Base-by-base conservation (phyloP, 495 filamentous ascomycete species). In the Tuber umbilicatum region DNA sequence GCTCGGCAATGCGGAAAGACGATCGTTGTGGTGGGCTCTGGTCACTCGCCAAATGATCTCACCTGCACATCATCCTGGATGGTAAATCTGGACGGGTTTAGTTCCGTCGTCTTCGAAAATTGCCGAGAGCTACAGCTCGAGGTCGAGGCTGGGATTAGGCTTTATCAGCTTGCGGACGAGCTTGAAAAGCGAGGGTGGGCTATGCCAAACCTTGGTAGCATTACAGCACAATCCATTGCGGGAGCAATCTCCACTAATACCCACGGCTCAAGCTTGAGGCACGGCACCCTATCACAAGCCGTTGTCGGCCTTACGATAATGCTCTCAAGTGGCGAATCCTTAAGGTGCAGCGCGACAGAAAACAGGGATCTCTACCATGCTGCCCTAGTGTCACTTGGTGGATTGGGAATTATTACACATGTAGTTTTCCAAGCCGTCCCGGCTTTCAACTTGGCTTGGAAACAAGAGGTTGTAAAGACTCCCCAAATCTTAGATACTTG, bases 61-160 rank as follows among this genome's bases (percentile, higher is more conserved):
- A 98, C 95, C 38, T 97, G 93, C 84, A 97, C 94, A 38, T 95
- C 93, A 0, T 90, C 91, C 23, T 99, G 95, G 95, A 89, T 97
- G 80, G 87, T 98, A 76, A 98, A 97, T 80, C 89, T 99, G 21
- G 94, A 98, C 85, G 84, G 89, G 78, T 94, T 91, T 86, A 89
- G 88, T 83, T 85, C 86, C 42, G 88, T 97, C 50, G 78, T 96
- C 68, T 84, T 88, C 19, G 85, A 97, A 69, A 89, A 94, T 75
- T 83, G 82, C 45, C 85, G 87, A 31, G 90, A 86, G 19, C 86
- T 89, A 45, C 81, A 90, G 40, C 87, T 95, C n/a, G 88, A 89
- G 37, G 89, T 97, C 77, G 87, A 97, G 84, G 91, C 91, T 5
- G 95, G 95, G 1, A 97, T 98, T 74, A 86, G 94, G 71, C 84